phyloP scores from a whole-genome alignment of 345 rosid species.

The Sapria himalayana region DNA sequence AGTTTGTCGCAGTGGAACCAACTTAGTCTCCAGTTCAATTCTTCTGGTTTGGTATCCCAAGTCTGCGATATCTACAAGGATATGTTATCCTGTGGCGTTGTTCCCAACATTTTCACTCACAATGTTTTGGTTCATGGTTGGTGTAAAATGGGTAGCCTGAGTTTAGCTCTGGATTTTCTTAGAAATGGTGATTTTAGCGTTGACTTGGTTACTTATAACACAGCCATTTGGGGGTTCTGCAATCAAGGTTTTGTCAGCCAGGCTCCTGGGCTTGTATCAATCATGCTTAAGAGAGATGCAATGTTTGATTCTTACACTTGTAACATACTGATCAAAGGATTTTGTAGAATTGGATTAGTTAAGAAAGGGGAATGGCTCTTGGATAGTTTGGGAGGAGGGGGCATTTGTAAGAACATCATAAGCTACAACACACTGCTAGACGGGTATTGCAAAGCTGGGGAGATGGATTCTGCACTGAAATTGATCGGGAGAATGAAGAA shows the following conservation, averaged over 20 bases:
- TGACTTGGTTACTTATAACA: slow-evolving; percentile 55
- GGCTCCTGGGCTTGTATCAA: slow-evolving; percentile 42
- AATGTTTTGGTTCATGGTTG: slow-evolving; percentile 65
- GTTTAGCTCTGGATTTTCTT: slow-evolving; percentile 32
- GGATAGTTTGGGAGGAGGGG: slow-evolving; percentile 26
- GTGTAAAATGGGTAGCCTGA: slow-evolving; percentile 48
- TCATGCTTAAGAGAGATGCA: slow-evolving; percentile 50
- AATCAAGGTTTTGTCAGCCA: slow-evolving; percentile 30
- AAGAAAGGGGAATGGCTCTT: slow-evolving; percentile 30
- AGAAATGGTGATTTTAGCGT: slow-evolving; percentile 21
- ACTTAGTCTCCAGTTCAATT: slow-evolving; percentile 35
- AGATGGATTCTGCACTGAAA: slow-evolving; percentile 19
- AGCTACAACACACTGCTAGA: slow-evolving; percentile 35
- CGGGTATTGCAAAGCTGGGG: slow-evolving; percentile 24
- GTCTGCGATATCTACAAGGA: slow-evolving; percentile 38
- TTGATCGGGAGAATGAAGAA: slow-evolving; percentile 25
- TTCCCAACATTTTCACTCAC: slow-evolving; percentile 36
- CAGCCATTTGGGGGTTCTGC: slow-evolving; percentile 68
- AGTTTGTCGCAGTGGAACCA: slow-evolving; percentile 31
- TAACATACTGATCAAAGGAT: slow-evolving; percentile 60
- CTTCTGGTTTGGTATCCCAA: slow-evolving; percentile 45
- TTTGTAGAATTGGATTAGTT: slow-evolving; percentile 35
- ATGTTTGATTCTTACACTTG: slow-evolving; percentile 41
- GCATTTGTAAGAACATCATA: slow-evolving; percentile 23
- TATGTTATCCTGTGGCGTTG: slow-evolving; percentile 44